Percentiles rank a stretch among this genome's conserved stretches.
Evolutionary conservation across 345 rosid genomes (phyloP).

Genomic region (Salix koriyanagi): DNA sequence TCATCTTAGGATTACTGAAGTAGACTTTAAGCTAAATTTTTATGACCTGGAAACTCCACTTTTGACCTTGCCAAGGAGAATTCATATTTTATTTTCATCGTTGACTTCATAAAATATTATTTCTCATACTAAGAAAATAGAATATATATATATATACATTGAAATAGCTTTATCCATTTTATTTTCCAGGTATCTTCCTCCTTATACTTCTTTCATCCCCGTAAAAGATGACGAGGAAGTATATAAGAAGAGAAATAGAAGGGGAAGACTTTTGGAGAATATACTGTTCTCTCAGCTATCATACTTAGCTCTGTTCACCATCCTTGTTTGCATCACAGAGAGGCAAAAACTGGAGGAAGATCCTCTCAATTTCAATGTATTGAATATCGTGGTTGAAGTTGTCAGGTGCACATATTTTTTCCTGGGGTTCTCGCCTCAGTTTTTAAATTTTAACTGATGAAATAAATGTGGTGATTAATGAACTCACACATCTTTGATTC

Average conservation of each 20-base stretch:
- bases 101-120: background rate
- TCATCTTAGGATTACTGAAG: too few species aligned
- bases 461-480: background rate
- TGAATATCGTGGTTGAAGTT: slow-evolving; percentile 7
- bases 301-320: slow-evolving; percentile 1
- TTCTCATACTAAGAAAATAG: background rate
- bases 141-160: background rate
- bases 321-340: slow-evolving; percentile 5
- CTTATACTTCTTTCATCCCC: slow-evolving; percentile 38
- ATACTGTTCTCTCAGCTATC: slow-evolving; percentile 3
- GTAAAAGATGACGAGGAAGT: background rate
- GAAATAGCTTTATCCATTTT: background rate
- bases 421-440: background rate
- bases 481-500: background rate
- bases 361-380: slow-evolving; percentile 9
- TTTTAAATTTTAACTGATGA: background rate
- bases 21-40: too few species aligned
- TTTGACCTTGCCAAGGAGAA: too few species aligned
- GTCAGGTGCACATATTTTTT: background rate
- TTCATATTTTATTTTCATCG: background rate
- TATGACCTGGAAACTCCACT: too few species aligned
- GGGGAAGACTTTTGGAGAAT: background rate
- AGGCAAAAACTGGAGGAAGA: slow-evolving; percentile 9
- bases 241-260: background rate
- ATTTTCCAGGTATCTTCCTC: slow-evolving; percentile 55